A percentile compares a stretch with the other conserved stretches of the same genome.
Conservation (phyloP, 805 yeast genomes). For the Kuraishia molischiana region DNA sequence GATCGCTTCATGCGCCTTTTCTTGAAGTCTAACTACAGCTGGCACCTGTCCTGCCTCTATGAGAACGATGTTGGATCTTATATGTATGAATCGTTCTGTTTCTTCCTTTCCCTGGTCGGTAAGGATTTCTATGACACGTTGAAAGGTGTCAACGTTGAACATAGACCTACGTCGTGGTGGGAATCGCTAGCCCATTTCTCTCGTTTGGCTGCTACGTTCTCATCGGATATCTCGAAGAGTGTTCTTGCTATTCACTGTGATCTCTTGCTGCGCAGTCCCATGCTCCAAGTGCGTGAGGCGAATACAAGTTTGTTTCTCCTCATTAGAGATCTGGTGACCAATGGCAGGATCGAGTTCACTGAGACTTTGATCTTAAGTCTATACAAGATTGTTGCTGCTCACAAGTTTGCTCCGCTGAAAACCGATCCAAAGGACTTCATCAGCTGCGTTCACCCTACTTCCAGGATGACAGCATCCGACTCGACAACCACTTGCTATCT, state of each 20-base stretch:
- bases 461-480: slow-evolving; percentile 10
- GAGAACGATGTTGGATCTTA: neutral
- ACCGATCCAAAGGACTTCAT: neutral
- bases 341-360: neutral
- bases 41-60: neutral
- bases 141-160: no score
- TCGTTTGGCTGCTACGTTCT: neutral
- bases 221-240: neutral
- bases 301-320: neutral
- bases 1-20: neutral
- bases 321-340: neutral
- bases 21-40: neutral
- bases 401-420: neutral
- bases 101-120: neutral
- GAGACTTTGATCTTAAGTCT: neutral
- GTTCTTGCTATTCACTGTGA: neutral
- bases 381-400: slow-evolving; percentile 1
- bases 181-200: neutral
- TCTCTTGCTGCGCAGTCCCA: neutral
- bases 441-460: slow-evolving; percentile 6
- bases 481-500: slow-evolving; percentile 21
- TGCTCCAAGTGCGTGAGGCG: neutral
- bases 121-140: no score
- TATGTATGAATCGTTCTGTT: neutral
- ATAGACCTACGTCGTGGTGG: neutral